Evolutionary conservation across 2,329 filamentous ascomycete species (phyloP).

Genomic region (Trichoderma hamatum): DNA sequence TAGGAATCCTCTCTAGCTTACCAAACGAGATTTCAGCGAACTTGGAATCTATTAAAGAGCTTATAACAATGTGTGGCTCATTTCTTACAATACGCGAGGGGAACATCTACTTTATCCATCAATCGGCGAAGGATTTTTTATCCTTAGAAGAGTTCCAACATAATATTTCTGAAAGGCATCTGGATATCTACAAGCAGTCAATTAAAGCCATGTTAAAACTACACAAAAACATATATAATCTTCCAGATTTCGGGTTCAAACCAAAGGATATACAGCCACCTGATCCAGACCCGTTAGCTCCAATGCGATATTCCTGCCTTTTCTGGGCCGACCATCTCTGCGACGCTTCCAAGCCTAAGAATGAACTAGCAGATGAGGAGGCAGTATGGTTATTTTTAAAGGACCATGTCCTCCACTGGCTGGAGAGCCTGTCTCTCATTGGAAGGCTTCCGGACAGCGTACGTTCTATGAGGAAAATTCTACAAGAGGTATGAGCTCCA

Average conservation of each 20-base stretch:
- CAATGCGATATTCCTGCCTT: conserved; percentile 34
- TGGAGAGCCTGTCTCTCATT: too few species aligned
- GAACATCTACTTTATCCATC: conserved; percentile 45
- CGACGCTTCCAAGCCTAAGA: too few species aligned
- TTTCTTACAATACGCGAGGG: conserved; percentile 39
- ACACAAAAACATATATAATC: conserved; percentile 41
- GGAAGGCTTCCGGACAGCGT: too few species aligned
- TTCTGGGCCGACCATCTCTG: conserved; percentile 42
- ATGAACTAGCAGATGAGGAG: too few species aligned
- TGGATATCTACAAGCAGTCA: conserved; percentile 41
- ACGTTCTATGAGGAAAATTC: too few species aligned
- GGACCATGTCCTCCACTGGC: too few species aligned
- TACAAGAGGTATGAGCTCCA: too few species aligned
- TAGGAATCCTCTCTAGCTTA: neutral
- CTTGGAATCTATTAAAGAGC: neutral
- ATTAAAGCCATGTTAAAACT: conserved; percentile 40
- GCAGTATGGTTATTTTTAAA: too few species aligned
- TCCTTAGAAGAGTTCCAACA: too few species aligned
- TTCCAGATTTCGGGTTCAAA: conserved; percentile 33
- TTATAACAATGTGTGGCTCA: conserved; percentile 41
- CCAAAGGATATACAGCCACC: conserved; percentile 30
- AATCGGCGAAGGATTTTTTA: conserved; percentile 48
- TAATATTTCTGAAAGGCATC: conserved; percentile 34
- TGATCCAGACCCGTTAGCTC: conserved; percentile 29
- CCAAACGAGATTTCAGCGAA: neutral